Conservation (phyloP, 495 filamentous ascomycete species). For the Penicillium tannophilum region DNA sequence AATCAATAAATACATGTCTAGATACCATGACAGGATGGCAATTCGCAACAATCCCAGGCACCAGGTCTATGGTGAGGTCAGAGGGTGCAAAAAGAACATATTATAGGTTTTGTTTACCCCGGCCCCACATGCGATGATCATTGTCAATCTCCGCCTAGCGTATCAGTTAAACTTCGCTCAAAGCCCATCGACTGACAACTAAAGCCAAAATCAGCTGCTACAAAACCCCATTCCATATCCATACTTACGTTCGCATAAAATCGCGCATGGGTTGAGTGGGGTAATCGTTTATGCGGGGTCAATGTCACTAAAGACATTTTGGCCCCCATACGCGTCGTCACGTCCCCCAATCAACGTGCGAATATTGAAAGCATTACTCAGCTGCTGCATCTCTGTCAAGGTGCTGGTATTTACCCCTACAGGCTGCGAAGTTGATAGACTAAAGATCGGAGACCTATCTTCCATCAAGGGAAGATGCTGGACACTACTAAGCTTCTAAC, state of each 20-base stretch:
- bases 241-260: background rate
- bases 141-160: too few species aligned
- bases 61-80: too few species aligned
- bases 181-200: too few species aligned
- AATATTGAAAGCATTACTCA: background rate
- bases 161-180: too few species aligned
- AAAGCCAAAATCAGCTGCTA: too few species aligned
- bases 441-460: background rate
- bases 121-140: too few species aligned
- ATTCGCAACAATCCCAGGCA: too few species aligned
- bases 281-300: background rate
- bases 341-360: background rate
- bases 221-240: background rate
- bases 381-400: background rate
- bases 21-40: too few species aligned
- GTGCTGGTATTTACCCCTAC: background rate
- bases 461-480: conserved; percentile 14
- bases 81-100: too few species aligned
- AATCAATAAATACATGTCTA: too few species aligned
- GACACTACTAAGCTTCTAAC: conserved; percentile 13
- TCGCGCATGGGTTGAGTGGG: background rate
- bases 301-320: background rate
- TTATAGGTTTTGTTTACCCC: too few species aligned
- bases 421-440: background rate
- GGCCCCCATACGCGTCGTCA: background rate